Percentiles rank a stretch among this genome's conserved stretches.
These are phyloP conservation scores for Cronartium quercuum DNA, from an alignment of 1,284 basidiomycete species.

Conservation along the genomic window DNA sequence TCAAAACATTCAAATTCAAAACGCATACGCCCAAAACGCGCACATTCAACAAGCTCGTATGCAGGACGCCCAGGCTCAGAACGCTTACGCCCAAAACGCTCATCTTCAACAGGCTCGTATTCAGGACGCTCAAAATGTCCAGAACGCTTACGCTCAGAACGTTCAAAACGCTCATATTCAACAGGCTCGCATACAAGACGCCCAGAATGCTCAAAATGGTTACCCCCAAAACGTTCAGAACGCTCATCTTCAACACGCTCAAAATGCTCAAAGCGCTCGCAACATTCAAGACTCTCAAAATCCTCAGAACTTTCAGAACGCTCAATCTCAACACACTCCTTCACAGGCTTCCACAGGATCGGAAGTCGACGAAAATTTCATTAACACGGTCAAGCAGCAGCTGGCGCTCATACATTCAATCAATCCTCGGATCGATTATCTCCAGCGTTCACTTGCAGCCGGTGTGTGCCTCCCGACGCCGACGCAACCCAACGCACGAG, in stretches of 20 bases:
- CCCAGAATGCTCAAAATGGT: not conserved
- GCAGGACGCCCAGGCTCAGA: no score
- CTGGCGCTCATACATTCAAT: not conserved
- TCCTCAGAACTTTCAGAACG: no score
- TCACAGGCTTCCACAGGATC: not conserved
- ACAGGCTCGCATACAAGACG: not conserved
- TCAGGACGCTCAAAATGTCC: constrained; percentile 10
- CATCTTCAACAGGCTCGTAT: not conserved
- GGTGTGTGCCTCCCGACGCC: constrained; percentile 7
- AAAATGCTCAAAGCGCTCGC: not conserved
- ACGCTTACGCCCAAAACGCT: no score
- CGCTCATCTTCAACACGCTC: not conserved
- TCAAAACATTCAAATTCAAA: no score
- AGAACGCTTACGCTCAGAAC: not conserved
- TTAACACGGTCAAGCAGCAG: constrained; percentile 5
- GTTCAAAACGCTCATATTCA: not conserved
- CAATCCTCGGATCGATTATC: not conserved
- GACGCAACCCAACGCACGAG: not conserved
- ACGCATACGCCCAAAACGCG: no score
- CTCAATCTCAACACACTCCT: constrained; percentile 1
- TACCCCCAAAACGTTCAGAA: constrained; percentile 1
- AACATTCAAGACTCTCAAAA: not conserved
- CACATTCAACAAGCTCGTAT: no score
- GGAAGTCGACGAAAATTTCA: constrained; percentile 14
- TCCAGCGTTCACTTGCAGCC: constrained; percentile 4